Base-by-base conservation (phyloP, 192 early-diverging fungal genomes). In the Podila horticola region DNA sequence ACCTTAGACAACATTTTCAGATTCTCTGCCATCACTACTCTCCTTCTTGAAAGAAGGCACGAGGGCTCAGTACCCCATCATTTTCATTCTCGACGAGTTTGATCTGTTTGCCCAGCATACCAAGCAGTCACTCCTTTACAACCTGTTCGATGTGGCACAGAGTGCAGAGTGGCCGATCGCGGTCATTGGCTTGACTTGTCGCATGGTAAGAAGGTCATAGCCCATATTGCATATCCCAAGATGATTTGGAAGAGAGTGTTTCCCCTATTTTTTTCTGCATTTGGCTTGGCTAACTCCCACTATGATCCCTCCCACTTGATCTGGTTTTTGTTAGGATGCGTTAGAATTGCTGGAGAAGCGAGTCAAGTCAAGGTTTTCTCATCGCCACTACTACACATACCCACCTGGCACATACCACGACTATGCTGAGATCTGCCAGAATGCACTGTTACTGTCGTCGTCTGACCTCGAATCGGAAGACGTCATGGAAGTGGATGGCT, bases 31-130 rank as follows among this genome's bases (percentile, higher is more conserved):
- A 13, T 93, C 84, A 67, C 74, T 95, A n/a, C 72, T 95, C 12
- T 76, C 84, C 2, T 85, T 92, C 9, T 85, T 96, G 5, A 87
- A 90, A 34, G 69, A 85, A n/a, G 91, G 91, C 17, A 75, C 84
- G 19, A 82, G 57, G 38, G 71, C 71, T 50, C 41, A 88, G 71
- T 34, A 87, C 29, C 95, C 95, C 1, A 85, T 98, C 5, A 76
- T 99, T 22, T 94, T 99, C 84, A 84, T 97, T 19, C 82, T 99
- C 51, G 97, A 99, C 52, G 95, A 97, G 72, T 95, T 99, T 81
- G 96, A 98, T 82, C 74, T 94, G 36, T 95, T 99, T 84, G 93
- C 95, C 0, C 88, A 93, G 64, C 95, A 98, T 67, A 90, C 94
- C n/a, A 97, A 95, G 62, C 97, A 99, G 72, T 88, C 92, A 3